A percentile compares a stretch with the other conserved stretches of the same genome.
Conservation (phyloP, 192 early-diverging fungal species). For the Mortierella claussenii region DNA sequence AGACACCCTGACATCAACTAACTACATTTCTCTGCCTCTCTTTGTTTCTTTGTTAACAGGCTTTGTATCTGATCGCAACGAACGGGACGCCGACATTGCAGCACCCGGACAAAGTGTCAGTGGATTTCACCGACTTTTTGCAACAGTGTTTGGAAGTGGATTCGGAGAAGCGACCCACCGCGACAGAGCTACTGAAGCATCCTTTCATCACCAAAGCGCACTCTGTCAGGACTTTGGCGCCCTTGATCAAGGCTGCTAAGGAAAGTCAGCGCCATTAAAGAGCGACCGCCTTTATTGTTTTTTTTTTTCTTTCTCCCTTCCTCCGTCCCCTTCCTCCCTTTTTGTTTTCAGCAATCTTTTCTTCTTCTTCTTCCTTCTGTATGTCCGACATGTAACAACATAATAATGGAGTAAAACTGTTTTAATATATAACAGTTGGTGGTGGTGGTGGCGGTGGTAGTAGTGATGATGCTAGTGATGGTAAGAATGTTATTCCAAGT, state of each 20-base stretch:
- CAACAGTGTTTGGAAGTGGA: slow-evolving; percentile 83
- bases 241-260: slow-evolving; percentile 80
- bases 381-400: too few relatives aligned
- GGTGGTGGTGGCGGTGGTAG: too few relatives aligned
- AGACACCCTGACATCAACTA: too few relatives aligned
- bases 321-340: background rate
- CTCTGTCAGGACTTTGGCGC: slow-evolving; percentile 81
- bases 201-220: slow-evolving; percentile 88
- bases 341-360: background rate
- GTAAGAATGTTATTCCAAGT: too few relatives aligned
- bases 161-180: slow-evolving; percentile 80
- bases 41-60: slow-evolving; percentile 49
- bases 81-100: slow-evolving; percentile 94
- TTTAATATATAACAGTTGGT: too few relatives aligned
- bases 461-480: too few relatives aligned
- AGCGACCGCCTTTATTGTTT: background rate
- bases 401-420: too few relatives aligned
- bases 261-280: slow-evolving; percentile 58
- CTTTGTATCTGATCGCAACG: slow-evolving; percentile 94
- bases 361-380: background rate
- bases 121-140: slow-evolving; percentile 89
- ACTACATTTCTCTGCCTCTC: background rate
- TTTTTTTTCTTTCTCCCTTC: background rate
- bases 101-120: slow-evolving; percentile 82
- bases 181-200: slow-evolving; percentile 83